phyloP scores from a whole-genome alignment of 805 yeast species.

The Ogataea nakhonphanomensis region DNA sequence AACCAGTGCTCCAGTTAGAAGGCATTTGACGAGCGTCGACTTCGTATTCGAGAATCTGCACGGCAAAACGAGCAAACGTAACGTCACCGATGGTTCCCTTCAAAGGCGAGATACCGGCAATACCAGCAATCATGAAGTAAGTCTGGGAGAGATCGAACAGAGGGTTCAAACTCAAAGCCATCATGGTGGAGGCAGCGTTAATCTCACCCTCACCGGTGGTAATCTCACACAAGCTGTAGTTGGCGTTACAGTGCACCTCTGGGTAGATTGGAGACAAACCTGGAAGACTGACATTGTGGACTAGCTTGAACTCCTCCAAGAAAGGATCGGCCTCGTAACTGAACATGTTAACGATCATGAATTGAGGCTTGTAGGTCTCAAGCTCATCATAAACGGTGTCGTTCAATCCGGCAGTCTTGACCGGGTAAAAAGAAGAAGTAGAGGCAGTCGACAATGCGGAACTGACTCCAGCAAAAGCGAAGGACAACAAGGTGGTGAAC shows the following conservation, averaged over 20 bases:
- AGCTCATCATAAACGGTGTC: conserved; percentile 21
- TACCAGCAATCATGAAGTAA: conserved; percentile 62
- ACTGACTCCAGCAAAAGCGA: conserved; percentile 9
- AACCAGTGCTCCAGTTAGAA: conserved; percentile 57
- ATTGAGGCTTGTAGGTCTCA: conserved; percentile 46
- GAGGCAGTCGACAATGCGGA: conserved; percentile 16
- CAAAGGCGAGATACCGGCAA: conserved; percentile 60
- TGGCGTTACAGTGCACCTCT: conserved; percentile 48
- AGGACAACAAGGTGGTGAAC: conserved; percentile 8
- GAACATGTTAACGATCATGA: conserved; percentile 55
- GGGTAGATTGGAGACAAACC: conserved; percentile 64
- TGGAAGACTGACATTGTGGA: conserved; percentile 57
- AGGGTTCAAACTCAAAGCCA: conserved; percentile 52
- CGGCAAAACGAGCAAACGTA: conserved; percentile 57
- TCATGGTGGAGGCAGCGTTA: conserved; percentile 59
- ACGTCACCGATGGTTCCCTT: conserved; percentile 57
- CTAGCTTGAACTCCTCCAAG: conserved; percentile 45
- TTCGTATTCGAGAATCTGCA: conserved; percentile 59
- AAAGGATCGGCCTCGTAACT: conserved; percentile 50
- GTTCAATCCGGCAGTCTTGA: conserved; percentile 23
- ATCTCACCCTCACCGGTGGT: conserved; percentile 71
- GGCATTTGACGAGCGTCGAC: conserved; percentile 49
- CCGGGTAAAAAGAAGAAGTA: conserved; percentile 15
- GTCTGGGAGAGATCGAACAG: conserved; percentile 56
- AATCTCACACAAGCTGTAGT: conserved; percentile 54